These are phyloP conservation scores for Crithidia acanthocephali DNA, from an alignment of 208 protist species.

Conservation along the genomic window DNA sequence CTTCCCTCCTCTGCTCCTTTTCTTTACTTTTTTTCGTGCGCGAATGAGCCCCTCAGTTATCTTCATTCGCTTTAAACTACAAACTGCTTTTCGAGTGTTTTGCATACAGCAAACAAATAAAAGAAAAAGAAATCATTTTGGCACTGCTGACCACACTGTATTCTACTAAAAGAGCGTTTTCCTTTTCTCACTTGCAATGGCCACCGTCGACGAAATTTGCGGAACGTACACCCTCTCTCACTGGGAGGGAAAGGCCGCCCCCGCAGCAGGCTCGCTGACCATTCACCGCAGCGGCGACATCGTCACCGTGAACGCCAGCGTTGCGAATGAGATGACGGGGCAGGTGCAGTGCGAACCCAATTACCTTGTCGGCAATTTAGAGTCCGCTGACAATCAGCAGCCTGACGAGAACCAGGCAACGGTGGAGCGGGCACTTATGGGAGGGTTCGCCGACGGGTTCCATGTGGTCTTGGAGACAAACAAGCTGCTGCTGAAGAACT, in stretches of 20 bases:
- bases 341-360: conserved; percentile 36
- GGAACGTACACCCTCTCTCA: conserved; percentile 57
- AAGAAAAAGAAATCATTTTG: no score
- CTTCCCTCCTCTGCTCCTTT: no score
- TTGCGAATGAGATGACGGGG: conserved; percentile 57
- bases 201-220: conserved; percentile 51
- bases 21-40: no score
- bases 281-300: conserved; percentile 39
- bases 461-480: conserved; percentile 35
- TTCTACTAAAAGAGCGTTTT: not conserved
- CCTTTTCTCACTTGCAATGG: conserved; percentile 4
- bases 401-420: conserved; percentile 42
- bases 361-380: conserved; percentile 43
- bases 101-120: no score
- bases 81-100: no score
- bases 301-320: conserved; percentile 40
- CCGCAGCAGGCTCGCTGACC: conserved; percentile 37
- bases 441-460: conserved; percentile 60
- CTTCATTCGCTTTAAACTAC: no score
- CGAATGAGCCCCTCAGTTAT: no score
- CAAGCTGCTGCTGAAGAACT: conserved; percentile 59
- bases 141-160: not conserved
- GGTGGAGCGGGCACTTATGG: conserved; percentile 53
- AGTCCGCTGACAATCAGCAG: conserved; percentile 45
- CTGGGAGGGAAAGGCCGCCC: conserved; percentile 43